Percentiles rank a stretch among this genome's conserved stretches.
phyloP scores from a whole-genome alignment of 2,329 filamentous ascomycete species.

The Colletotrichum sp. region DNA sequence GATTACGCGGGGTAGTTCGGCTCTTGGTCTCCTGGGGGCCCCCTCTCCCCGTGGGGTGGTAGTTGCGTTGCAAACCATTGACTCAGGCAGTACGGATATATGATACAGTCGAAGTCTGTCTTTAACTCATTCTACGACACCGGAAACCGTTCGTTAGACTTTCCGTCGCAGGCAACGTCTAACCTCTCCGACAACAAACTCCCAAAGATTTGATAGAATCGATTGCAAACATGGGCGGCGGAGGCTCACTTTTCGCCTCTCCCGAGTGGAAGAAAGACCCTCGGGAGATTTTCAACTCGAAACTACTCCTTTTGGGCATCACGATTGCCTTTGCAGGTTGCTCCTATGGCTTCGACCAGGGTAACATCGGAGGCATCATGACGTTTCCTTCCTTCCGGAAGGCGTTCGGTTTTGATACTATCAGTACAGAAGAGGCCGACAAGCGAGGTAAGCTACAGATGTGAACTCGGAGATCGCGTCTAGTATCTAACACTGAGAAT shows the following conservation, averaged over 20 bases:
- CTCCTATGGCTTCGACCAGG: constrained; percentile 42
- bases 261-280: constrained; percentile 40
- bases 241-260: constrained; percentile 40
- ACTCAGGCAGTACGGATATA: constrained; percentile 2
- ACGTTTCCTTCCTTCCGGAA: constrained; percentile 38
- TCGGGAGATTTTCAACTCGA: constrained; percentile 39
- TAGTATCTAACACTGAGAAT: not conserved
- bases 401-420: constrained; percentile 36
- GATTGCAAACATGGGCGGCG: constrained; percentile 35
- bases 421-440: constrained; percentile 31
- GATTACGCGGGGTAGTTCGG: constrained; percentile 19
- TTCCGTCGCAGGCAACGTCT: not conserved
- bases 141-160: not conserved
- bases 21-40: not conserved
- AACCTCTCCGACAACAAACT: not conserved
- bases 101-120: not conserved
- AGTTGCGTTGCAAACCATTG: not conserved
- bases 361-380: constrained; percentile 42
- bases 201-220: not conserved
- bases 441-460: constrained; percentile 8
- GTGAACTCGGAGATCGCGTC: not conserved
- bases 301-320: constrained; percentile 33
- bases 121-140: not conserved
- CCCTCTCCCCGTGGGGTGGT: not conserved
- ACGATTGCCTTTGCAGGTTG: constrained; percentile 40